phyloP scores from a whole-genome alignment of 192 early-diverging fungal species.

The Umbelopsis vinacea region DNA sequence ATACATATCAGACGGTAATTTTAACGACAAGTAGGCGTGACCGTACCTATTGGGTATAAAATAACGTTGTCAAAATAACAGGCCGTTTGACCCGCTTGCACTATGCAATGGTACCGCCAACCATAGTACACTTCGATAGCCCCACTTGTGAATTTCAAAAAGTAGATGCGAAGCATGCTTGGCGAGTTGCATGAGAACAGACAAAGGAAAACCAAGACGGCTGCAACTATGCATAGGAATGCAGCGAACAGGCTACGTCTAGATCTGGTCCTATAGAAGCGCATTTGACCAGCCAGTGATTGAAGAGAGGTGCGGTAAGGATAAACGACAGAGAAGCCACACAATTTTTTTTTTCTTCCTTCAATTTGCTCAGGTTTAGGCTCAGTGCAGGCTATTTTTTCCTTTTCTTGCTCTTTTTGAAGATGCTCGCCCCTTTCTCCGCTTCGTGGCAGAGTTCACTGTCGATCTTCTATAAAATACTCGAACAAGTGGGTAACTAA shows the following conservation, averaged over 20 bases:
- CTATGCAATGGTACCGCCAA: slow-evolving; percentile 8
- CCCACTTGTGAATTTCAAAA: slow-evolving; percentile 12
- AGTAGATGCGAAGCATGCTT: slow-evolving; percentile 18
- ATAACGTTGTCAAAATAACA: slow-evolving; percentile 6
- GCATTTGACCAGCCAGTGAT: background rate
- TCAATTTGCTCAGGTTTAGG: background rate
- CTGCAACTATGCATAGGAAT: background rate
- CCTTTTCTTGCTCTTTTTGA: no score
- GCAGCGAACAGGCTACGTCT: background rate
- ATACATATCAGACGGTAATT: background rate
- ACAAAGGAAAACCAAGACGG: slow-evolving; percentile 3
- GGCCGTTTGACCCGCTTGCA: background rate
- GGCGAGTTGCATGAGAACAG: background rate
- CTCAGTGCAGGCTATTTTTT: no score
- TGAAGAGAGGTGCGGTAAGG: background rate
- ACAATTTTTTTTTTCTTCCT: background rate
- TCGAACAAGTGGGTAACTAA: no score
- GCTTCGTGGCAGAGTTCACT: no score
- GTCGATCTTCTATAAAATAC: no score
- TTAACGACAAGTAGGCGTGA: background rate
- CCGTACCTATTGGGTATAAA: background rate
- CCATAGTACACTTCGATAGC: slow-evolving; percentile 6
- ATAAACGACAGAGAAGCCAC: background rate
- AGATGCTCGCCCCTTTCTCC: no score
- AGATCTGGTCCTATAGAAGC: background rate